These are phyloP conservation scores for Nemania diffusa DNA, from an alignment of 2,329 filamentous ascomycete genomes.

Conservation along the genomic window DNA sequence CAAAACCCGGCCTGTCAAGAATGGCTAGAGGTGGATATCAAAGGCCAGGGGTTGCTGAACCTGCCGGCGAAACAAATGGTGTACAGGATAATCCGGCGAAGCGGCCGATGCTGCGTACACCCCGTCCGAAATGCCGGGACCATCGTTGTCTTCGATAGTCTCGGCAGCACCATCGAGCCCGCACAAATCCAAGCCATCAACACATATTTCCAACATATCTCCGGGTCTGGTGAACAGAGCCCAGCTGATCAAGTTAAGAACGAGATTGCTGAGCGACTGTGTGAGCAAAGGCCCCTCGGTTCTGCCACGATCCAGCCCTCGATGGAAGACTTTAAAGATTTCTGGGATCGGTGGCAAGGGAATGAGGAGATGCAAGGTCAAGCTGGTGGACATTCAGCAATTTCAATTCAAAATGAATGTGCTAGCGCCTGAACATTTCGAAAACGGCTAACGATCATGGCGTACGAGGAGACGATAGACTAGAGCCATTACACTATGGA, in stretches of 20 bases:
- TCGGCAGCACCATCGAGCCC: conserved; percentile 12
- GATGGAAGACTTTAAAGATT: conserved; percentile 12
- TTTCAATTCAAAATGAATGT: not conserved
- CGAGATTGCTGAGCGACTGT: too few relatives aligned
- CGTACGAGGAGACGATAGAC: too few relatives aligned
- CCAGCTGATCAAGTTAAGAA: not conserved
- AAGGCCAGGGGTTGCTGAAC: conserved; percentile 17
- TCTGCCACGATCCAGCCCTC: not conserved
- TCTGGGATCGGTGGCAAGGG: conserved; percentile 22
- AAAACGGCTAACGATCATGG: too few relatives aligned
- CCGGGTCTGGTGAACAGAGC: not conserved
- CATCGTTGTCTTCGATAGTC: conserved; percentile 20
- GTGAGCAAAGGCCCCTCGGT: not conserved
- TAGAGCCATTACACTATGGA: too few relatives aligned
- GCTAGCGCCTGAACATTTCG: not conserved
- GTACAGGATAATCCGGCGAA: not conserved
- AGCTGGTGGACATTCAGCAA: not conserved
- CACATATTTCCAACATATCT: conserved; percentile 13
- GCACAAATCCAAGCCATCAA: conserved; percentile 27
- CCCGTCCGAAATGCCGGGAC: conserved; percentile 18
- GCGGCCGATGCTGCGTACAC: not conserved
- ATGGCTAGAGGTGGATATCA: conserved; percentile 12
- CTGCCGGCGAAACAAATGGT: conserved; percentile 13
- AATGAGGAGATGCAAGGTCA: not conserved
- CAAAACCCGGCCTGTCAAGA: not conserved